Evolutionary conservation across 1,284 basidiomycete genomes (phyloP).

Genomic region (Somion occarium): DNA sequence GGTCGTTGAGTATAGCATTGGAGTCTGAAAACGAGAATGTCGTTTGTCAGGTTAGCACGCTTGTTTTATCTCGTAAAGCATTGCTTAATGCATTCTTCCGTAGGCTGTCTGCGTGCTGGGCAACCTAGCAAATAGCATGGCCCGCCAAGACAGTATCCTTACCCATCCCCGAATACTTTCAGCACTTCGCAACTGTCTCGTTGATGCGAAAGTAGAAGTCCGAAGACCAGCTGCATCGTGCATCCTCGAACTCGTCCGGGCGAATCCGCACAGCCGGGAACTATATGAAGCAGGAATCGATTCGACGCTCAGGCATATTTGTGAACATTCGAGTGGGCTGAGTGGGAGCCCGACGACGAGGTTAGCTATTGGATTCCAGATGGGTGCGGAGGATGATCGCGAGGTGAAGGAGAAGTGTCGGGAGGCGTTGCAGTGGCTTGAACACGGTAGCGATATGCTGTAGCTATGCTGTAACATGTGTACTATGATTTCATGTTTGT

Average conservation of each 20-base stretch:
- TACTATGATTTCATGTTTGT: not conserved
- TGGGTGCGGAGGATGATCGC: slow-evolving; percentile 41
- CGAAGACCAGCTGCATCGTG: slow-evolving; percentile 57
- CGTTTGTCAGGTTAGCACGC: slow-evolving; percentile 50
- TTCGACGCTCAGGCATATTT: slow-evolving; percentile 41
- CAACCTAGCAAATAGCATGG: slow-evolving; percentile 58
- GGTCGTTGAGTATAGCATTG: slow-evolving; percentile 40
- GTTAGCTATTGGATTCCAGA: slow-evolving; percentile 23
- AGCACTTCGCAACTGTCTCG: slow-evolving; percentile 50
- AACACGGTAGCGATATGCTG: slow-evolving; percentile 19
- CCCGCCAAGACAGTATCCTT: slow-evolving; percentile 44
- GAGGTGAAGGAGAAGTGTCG: slow-evolving; percentile 53
- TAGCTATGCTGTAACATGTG: not conserved
- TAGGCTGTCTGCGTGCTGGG: slow-evolving; percentile 56
- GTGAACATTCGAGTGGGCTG: slow-evolving; percentile 35
- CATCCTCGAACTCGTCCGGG: slow-evolving; percentile 45
- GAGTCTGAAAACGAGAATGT: slow-evolving; percentile 47
- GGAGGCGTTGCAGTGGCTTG: slow-evolving; percentile 36
- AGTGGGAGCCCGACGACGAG: slow-evolving; percentile 22
- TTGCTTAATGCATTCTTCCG: not conserved
- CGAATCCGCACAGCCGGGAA: slow-evolving; percentile 30
- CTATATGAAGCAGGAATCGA: slow-evolving; percentile 41
- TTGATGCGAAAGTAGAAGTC: slow-evolving; percentile 49
- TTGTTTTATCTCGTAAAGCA: slow-evolving; percentile 8
- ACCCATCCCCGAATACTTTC: slow-evolving; percentile 44